These are phyloP conservation scores for Penicillium taxi DNA, from an alignment of 495 filamentous ascomycete genomes.

Conservation along the genomic window DNA sequence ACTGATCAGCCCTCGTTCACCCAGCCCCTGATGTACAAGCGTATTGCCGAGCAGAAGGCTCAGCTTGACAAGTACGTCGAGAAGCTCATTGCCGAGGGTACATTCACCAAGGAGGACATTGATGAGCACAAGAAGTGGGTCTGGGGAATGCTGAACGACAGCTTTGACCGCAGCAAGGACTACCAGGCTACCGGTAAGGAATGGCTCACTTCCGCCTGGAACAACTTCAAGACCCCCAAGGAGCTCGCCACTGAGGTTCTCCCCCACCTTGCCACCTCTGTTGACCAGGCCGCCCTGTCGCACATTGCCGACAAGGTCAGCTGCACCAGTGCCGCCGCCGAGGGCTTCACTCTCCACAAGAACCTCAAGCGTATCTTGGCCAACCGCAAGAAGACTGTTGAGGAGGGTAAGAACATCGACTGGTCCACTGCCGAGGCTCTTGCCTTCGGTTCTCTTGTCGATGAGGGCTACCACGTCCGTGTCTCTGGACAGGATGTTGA, in stretches of 20 bases:
- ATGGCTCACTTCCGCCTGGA: conserved; percentile 98
- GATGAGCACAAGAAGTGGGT: conserved; percentile 99
- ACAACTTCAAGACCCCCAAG: conserved; percentile 98
- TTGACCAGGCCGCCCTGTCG: conserved; percentile 59
- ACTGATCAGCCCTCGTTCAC: conserved; percentile 99
- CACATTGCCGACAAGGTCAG: conserved; percentile 74
- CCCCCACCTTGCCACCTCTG: conserved; percentile 82
- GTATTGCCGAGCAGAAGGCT: conserved; percentile 68
- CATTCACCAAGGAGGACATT: conserved; percentile 94
- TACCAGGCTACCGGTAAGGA: conserved; percentile 95
- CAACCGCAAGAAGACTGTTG: conserved; percentile 83
- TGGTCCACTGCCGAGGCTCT: conserved; percentile 96
- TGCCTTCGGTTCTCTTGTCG: conserved; percentile 84
- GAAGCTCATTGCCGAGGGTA: conserved; percentile 78
- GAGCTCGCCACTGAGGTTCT: conserved; percentile 91
- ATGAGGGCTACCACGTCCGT: conserved; percentile 91
- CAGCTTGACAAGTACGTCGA: conserved; percentile 84
- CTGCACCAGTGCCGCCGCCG: conserved; percentile 57
- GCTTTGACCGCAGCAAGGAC: conserved; percentile 92
- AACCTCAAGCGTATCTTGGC: conserved; percentile 95
- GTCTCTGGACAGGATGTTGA: conserved; percentile 98
- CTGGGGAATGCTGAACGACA: conserved; percentile 97
- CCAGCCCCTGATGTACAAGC: conserved; percentile 99
- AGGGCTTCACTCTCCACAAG: conserved; percentile 79
- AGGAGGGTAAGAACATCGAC: conserved; percentile 91